Conservation (phyloP, 176 grass and related monocot species). For the Saccharum officinarum region DNA sequence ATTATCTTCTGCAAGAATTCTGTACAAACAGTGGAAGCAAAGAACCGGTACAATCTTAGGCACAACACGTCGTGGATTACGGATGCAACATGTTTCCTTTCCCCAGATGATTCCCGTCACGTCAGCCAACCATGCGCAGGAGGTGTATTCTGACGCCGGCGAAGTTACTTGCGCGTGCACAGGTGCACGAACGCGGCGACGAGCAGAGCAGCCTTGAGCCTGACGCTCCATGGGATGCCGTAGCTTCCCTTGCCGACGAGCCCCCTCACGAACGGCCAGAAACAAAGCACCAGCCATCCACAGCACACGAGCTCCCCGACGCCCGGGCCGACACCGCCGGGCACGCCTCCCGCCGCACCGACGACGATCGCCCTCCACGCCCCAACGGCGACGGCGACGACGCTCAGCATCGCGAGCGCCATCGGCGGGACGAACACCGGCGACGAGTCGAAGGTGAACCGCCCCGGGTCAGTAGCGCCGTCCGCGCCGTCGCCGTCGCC, state of each 20-base stretch:
- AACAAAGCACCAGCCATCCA: slow-evolving; percentile 45
- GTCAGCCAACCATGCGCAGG: too few relatives aligned
- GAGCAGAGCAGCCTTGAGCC: slow-evolving; percentile 26
- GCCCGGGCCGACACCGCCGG: neutral
- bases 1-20: too few relatives aligned
- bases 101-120: too few relatives aligned
- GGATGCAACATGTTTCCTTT: too few relatives aligned
- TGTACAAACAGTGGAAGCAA: too few relatives aligned
- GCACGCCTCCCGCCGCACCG: neutral
- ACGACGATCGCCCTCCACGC: neutral
- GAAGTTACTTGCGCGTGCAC: neutral
- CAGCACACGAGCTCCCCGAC: slow-evolving; percentile 34
- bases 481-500: too few relatives aligned
- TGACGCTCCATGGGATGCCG: slow-evolving; percentile 50
- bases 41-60: too few relatives aligned
- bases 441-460: slow-evolving; percentile 56
- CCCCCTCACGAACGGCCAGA: slow-evolving; percentile 57
- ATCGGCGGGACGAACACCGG: slow-evolving; percentile 41
- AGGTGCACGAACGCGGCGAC: slow-evolving; percentile 38
- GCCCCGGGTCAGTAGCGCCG: neutral
- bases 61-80: too few relatives aligned
- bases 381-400: neutral
- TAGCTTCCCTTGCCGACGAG: slow-evolving; percentile 39
- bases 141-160: too few relatives aligned
- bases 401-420: slow-evolving; percentile 15